Percentiles rank a stretch among this genome's conserved stretches.
phyloP scores from a whole-genome alignment of 352 stramenopile species.

The Phytophthora meadii region DNA sequence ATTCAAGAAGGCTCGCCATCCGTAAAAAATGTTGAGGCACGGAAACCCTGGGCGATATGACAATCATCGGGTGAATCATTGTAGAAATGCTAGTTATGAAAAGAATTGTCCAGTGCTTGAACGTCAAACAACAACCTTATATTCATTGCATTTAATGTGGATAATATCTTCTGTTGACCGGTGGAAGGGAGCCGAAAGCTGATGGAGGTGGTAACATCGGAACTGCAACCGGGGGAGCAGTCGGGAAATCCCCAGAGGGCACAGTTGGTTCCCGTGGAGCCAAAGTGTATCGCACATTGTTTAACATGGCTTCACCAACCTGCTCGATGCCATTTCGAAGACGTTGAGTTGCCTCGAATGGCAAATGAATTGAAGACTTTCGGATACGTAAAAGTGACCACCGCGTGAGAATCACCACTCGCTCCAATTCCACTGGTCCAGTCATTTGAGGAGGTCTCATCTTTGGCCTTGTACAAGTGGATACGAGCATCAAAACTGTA shows the following conservation, averaged over 20 bases:
- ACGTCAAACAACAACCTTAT: background rate
- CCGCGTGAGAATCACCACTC: conserved; percentile 35
- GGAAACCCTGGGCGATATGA: conserved; percentile 5
- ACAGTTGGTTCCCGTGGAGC: conserved; percentile 8
- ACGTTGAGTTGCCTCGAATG: conserved; percentile 28
- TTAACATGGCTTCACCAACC: conserved; percentile 43
- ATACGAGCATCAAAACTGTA: conserved; percentile 41
- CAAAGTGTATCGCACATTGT: conserved; percentile 38
- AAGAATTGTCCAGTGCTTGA: background rate
- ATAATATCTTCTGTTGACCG: conserved; percentile 24
- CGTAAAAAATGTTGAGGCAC: conserved; percentile 1
- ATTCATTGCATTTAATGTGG: conserved; percentile 1
- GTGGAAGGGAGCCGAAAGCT: conserved; percentile 5
- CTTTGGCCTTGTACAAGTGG: conserved; percentile 31
- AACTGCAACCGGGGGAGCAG: background rate
- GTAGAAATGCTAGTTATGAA: conserved; percentile 2
- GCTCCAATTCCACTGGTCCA: conserved; percentile 30
- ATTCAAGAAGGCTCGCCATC: conserved; percentile 11
- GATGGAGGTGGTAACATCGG: conserved; percentile 17
- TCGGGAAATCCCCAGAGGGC: conserved; percentile 17
- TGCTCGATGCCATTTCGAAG: conserved; percentile 42
- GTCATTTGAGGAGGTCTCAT: background rate
- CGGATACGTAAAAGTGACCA: conserved; percentile 44
- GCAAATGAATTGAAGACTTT: conserved; percentile 27
- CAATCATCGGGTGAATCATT: background rate